Base-by-base conservation (phyloP, 495 filamentous ascomycete genomes). In the Mytilinidion resinicola region DNA sequence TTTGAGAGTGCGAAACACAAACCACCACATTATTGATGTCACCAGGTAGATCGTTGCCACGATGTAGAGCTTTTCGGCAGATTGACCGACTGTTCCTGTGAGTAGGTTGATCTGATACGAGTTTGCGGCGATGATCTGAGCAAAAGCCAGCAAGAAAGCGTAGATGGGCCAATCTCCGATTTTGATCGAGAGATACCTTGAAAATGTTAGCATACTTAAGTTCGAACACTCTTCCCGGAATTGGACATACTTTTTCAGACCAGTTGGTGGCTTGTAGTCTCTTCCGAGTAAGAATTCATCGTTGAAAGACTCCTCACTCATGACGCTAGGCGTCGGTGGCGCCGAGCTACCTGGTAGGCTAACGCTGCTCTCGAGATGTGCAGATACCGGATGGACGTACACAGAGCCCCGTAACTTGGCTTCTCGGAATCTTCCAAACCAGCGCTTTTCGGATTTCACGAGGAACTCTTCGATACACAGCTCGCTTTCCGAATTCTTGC, bases 121-220 rank as follows among this genome's bases (percentile, higher is more conserved):
- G 64, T 84, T 86, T 49, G 82, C 80, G 0, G 85, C 81, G 43
- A 87, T 78, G 57, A 87, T 80, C 66, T 87, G 85, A 6, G 82
- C 82, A 66, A 88, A 74, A 47, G 84, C 84, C 15, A 88, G 74
- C 41, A 89, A 73, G 56, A 90, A 77, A 5, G 85, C 81, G 70
- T 90, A 90, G 8, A 89, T 60, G 0, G 87, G 87, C 87, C 87
- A 90, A 61, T 86, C 82, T 15, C 75, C 69, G 42, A 77, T 58
- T 20, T 73, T 72, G 56, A 65, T 55, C 68, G 25, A 30, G 25
- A 30, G 25, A 30, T 30, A 30, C 6, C 25, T 30, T 2, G 6
- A 30, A 30, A 2, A 6, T 30, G 25, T 30, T 6, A 30, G 25
- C 25, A 30, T 30, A 30, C n/a, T n/a, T n/a, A 30, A 30, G 6